Base-by-base conservation (phyloP, 2,329 filamentous ascomycete species). In the Pezicula carpinea region DNA sequence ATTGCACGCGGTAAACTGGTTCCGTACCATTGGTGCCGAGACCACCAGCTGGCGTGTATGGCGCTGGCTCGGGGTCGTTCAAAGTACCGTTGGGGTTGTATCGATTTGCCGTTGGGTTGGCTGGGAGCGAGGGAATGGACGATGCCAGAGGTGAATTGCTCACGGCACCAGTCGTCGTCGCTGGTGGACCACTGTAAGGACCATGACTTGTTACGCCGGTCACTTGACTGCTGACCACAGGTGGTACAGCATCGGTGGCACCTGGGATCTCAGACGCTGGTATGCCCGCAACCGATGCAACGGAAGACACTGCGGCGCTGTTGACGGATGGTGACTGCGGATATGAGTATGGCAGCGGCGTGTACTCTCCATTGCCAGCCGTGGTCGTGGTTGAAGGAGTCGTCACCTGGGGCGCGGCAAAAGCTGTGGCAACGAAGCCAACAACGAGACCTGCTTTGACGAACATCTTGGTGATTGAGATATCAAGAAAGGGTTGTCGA, bases 1-100 rank as follows among this genome's bases (percentile, higher is more conserved):
- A 88, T 58, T 88, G 76, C 0, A 87, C 82, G 51, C 85, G 81
- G 66, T 92, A 92, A 1, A 89, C 79, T 2, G 87, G 87, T 36
- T 76, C 74, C 0, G 80, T 79, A n/a, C 87, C 87, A 50, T 92
- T 91, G 36, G 87, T 90, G 2, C 87, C 87, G 1, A 85, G 66
- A 11, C 89, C 89, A 48, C 88, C 87, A 32, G 73, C 77, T 0
- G 88, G 89, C 0, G 76, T 78, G 67, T 85, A 92, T 0, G 87
- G 87, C 1, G 82, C 81, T 1, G 87, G 86, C 64, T 87, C 68
- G 1, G 78, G 71, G n/a, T 78, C 69, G 46, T 87, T 78, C 1
- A 91, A 78, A 47, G 75, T 62, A 11, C 89, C 89, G 55, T 91
- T 76, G 6, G 81, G 77, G 8, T 84, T 84, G 62, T 93, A 93